phyloP scores from a whole-genome alignment of 257 asterid species.

The Schizonepeta tenuifolia region DNA sequence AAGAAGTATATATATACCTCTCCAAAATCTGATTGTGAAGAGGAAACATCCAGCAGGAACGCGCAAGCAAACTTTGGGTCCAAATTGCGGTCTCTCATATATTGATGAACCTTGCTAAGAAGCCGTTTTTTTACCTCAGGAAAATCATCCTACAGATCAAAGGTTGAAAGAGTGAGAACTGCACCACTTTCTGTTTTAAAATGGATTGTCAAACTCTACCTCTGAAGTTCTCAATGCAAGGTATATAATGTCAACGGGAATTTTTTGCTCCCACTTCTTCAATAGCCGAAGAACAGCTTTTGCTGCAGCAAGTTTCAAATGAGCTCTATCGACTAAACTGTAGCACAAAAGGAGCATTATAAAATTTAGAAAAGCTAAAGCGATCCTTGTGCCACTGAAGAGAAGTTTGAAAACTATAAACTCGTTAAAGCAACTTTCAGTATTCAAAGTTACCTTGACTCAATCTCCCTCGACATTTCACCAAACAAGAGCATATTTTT shows the following conservation, averaged over 20 bases:
- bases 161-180: slow-evolving; percentile 25
- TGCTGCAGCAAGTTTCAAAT: slow-evolving; percentile 95
- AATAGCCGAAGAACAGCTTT: slow-evolving; percentile 96
- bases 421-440: slow-evolving; percentile 2
- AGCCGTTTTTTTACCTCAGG: slow-evolving; percentile 78
- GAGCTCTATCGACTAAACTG: slow-evolving; percentile 91
- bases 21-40: slow-evolving; percentile 62
- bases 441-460: slow-evolving; percentile 70
- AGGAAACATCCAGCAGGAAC: slow-evolving; percentile 67
- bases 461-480: slow-evolving; percentile 66
- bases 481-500: slow-evolving; percentile 77
- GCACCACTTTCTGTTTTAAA: background rate
- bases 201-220: slow-evolving; percentile 50
- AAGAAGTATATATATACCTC: slow-evolving; percentile 62
- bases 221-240: slow-evolving; percentile 78
- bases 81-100: slow-evolving; percentile 80
- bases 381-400: background rate
- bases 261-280: slow-evolving; percentile 92
- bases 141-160: slow-evolving; percentile 59
- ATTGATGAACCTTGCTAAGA: slow-evolving; percentile 83
- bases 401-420: slow-evolving; percentile 3
- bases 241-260: slow-evolving; percentile 81
- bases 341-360: slow-evolving; percentile 37
- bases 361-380: slow-evolving; percentile 26
- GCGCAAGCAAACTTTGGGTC: slow-evolving; percentile 96